Evolutionary conservation across 2,329 filamentous ascomycete genomes (phyloP).

Genomic region (Cladosporium oxysporum): DNA sequence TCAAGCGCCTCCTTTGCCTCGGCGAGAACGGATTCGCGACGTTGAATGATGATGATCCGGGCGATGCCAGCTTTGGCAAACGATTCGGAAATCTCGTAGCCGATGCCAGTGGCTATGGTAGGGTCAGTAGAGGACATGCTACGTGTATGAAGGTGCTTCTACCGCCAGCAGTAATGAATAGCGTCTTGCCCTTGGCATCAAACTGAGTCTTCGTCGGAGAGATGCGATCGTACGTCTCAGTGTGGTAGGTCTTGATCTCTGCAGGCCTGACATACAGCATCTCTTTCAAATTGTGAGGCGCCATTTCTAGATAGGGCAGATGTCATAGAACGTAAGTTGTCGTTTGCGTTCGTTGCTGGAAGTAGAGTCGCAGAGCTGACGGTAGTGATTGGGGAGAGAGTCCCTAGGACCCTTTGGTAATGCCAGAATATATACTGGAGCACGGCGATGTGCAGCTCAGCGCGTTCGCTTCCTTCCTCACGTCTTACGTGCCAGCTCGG

Average conservation of each 20-base stretch:
- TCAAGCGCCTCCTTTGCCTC: conserved; percentile 42
- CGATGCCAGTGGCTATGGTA: conserved; percentile 26
- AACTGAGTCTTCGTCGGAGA: conserved; percentile 24
- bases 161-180: conserved; percentile 30
- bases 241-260: conserved; percentile 28
- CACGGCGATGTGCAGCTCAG: no score
- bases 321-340: neutral
- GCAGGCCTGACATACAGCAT: conserved; percentile 4
- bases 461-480: neutral
- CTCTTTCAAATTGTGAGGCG: neutral
- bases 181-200: conserved; percentile 28
- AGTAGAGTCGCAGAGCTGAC: no score
- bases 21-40: conserved; percentile 34
- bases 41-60: conserved; percentile 28
- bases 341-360: neutral
- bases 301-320: neutral
- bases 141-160: no score
- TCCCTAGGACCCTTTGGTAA: no score
- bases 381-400: no score
- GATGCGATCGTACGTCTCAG: conserved; percentile 28
- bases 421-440: neutral
- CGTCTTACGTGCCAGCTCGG: no score
- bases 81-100: conserved; percentile 28
- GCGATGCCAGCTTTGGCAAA: conserved; percentile 28
- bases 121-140: neutral